These are phyloP conservation scores for Pythium guiyangense DNA, from an alignment of 352 stramenopile genomes.

Conservation along the genomic window DNA sequence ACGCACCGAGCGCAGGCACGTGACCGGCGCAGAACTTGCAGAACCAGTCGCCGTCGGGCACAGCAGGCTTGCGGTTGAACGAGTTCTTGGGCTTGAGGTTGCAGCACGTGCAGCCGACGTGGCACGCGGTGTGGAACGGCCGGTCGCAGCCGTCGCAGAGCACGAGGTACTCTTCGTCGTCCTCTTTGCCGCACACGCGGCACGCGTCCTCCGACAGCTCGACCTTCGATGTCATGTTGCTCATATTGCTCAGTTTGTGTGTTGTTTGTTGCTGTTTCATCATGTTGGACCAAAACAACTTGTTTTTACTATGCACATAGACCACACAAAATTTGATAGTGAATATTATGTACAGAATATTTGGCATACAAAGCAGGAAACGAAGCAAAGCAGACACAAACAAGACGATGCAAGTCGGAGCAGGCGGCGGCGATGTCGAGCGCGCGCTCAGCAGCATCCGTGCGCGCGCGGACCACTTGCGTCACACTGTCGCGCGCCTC, in stretches of 20 bases:
- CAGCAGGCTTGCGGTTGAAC: constrained; percentile 66
- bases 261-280: too few relatives aligned
- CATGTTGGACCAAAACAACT: too few relatives aligned
- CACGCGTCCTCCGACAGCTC: constrained; percentile 63
- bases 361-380: too few relatives aligned
- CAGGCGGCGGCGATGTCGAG: constrained; percentile 58
- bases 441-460: constrained; percentile 78
- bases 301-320: too few relatives aligned
- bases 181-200: constrained; percentile 71
- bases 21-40: constrained; percentile 81
- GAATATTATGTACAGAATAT: too few relatives aligned
- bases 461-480: constrained; percentile 72
- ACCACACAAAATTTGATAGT: too few relatives aligned
- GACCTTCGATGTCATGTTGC: constrained; percentile 12
- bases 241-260: too few relatives aligned
- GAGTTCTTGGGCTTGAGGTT: constrained; percentile 71
- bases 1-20: constrained; percentile 40
- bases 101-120: constrained; percentile 74
- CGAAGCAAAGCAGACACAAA: too few relatives aligned
- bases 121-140: constrained; percentile 71
- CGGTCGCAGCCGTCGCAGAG: constrained; percentile 79
- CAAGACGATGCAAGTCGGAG: constrained; percentile 30
- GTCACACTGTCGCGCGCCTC: constrained; percentile 66
- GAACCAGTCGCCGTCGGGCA: constrained; percentile 83
- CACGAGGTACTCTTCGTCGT: constrained; percentile 74